These are phyloP conservation scores for Salicornia ramosissima DNA, from an alignment of 148 eudicot genomes.

Conservation along the genomic window DNA sequence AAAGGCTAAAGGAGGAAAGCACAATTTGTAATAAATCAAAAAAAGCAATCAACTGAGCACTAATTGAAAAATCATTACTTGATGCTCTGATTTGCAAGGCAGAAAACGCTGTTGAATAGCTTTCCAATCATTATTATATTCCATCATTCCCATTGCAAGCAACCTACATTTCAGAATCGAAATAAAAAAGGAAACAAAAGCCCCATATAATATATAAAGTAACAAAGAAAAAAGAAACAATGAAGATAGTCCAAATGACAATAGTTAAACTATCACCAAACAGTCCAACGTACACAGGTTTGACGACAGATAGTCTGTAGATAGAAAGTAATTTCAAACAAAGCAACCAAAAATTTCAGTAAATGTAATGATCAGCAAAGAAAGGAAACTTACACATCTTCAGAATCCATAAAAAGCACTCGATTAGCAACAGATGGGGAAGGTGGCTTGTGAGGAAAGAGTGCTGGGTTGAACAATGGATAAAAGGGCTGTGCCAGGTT, in stretches of 20 bases:
- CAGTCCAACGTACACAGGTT: background rate
- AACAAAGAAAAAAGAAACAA: background rate
- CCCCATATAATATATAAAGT: background rate
- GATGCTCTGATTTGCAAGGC: slow-evolving; percentile 93
- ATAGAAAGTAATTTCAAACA: background rate
- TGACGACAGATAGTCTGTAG: background rate
- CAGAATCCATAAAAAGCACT: slow-evolving; percentile 88
- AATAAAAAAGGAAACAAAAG: background rate
- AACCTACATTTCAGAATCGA: slow-evolving; percentile 45
- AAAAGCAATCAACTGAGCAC: background rate
- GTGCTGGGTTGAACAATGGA: slow-evolving; percentile 67
- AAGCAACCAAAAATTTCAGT: background rate
- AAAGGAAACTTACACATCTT: slow-evolving; percentile 75
- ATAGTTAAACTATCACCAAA: background rate
- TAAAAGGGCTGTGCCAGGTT: slow-evolving; percentile 64
- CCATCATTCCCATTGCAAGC: slow-evolving; percentile 85
- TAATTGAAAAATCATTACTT: slow-evolving; percentile 42
- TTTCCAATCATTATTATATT: slow-evolving; percentile 89
- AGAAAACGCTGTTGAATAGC: slow-evolving; percentile 81
- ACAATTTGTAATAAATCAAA: background rate
- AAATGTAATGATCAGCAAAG: background rate
- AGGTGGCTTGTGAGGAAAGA: slow-evolving; percentile 90
- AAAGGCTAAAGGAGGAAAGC: background rate
- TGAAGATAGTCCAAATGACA: background rate
- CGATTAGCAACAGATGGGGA: slow-evolving; percentile 61